Evolutionary conservation across 768 basidiomycete genomes (phyloP), one percentile per base, ranked within the genome.

Genomic region (Auricularia sp.): DNA sequence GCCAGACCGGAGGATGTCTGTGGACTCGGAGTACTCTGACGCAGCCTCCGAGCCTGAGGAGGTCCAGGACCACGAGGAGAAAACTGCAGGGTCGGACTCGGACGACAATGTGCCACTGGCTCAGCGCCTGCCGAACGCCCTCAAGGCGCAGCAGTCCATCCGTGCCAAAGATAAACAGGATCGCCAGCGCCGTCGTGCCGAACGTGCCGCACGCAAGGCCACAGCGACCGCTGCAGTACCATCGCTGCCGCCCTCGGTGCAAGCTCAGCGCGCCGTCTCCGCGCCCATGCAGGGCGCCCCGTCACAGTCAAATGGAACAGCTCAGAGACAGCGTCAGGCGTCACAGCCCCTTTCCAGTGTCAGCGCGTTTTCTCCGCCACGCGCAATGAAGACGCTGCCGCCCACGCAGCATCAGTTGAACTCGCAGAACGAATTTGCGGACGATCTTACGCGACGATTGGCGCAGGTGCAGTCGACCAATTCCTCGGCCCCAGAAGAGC

Each of bases 101-200:
- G 86, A 90, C 63, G 93, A 96, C 71, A 88, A 96, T 68, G 78
- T 93, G 1, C 93, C 93, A 1, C 80, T 96, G 16, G 93, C 92
- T 2, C 85, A 83, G 67, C 80, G 86, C 36, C 91, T 93, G 63
- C 93, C 93, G 3, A 87, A 86, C 1, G 93, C 93, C 3, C 75
- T 96, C 65, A 82, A 79, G 3, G 93, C 91, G 10, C 93, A 96
- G 70, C 85, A 84, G 69, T 86, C 87, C 4, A 90, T 96, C 63
- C 83, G 90, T 21, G 78, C 79, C 56, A 83, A 91, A 71, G 84
- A 90, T 29, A 80, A 80, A 43, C 84, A 87, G 66, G 90, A 92
- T 72, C 77, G 83, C 36, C 83, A 86, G 42, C 79, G 82, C 66
- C 79, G 85, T 62, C 79, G 80, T 68, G 73, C 78, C 53, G 81